Evolutionary conservation across 2,329 filamentous ascomycete species (phyloP), one percentile per base, ranked within the genome.

Genomic region (Phialocephala subalpina): DNA sequence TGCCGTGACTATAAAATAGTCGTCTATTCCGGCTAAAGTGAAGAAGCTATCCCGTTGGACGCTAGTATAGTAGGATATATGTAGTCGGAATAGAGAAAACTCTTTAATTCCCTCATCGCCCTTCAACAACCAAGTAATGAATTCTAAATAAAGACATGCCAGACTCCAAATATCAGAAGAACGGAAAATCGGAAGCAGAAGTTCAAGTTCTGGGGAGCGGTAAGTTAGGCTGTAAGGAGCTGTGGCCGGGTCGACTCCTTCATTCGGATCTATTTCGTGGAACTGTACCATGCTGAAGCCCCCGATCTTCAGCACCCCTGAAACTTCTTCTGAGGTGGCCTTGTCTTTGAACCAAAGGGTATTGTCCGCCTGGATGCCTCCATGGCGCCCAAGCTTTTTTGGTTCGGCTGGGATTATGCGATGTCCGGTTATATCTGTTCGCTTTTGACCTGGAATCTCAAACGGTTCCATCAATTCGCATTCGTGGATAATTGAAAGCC

Each of bases 301-400:
- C 0, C 76, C 66, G 12, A 80, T 73, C 29, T 74, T 71, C 1
- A 78, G 64, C 1, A 73, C 61, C 1, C 73, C 76, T n/a, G n/a
- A n/a, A n/a, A 18, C 2, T 35, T 45, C 27, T 9, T 22, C 42
- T 3, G 52, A 2, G 2, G 3, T 57, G n/a, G 67, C 9, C 6
- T 27, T n/a, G 0, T 63, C 42, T 22, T 76, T 78, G 38, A 72
- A 75, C 67, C 73, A 74, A 1, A 80, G 70, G 12, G 80, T 77
- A 36, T 80, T 80, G 3, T 74, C 74, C 0, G 78, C 75, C n/a
- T 79, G 80, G 6, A 80, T 69, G 47, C 80, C 78, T 0, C 79
- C 78, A 53, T 80, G 78, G 3, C 69, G 69, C 6, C 72, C 73
- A 16, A 56, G 71, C 6, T 8, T 1, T 25, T 52, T 20, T 20